A percentile compares a stretch with the other conserved stretches of the same genome.
Conservation (phyloP, 805 yeast species). For the Kodamaea nitidulidarum region DNA sequence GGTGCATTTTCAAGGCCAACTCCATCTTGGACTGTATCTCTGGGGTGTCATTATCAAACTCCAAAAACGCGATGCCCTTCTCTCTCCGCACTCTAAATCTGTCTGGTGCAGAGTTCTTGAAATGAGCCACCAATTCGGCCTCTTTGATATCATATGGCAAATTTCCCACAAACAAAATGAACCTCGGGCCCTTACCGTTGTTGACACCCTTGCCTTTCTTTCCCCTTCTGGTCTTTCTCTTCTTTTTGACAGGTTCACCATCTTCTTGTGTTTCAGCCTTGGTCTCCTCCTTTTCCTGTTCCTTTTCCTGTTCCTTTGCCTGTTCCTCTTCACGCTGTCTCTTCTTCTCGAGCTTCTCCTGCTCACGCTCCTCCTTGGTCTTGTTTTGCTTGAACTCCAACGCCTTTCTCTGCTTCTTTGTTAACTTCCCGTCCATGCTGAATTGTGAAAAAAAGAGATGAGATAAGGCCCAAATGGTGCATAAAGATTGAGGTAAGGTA, state of each 20-base stretch:
- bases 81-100: conserved; percentile 73
- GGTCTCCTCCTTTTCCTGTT: conserved; percentile 11
- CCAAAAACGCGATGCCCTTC: conserved; percentile 90
- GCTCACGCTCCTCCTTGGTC: conserved; percentile 38
- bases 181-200: conserved; percentile 55
- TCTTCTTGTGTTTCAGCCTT: conserved; percentile 10
- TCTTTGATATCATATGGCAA: conserved; percentile 69
- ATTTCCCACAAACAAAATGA: conserved; percentile 85
- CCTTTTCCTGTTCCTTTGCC: conserved; percentile 12
- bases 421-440: conserved; percentile 34
- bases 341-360: conserved; percentile 28
- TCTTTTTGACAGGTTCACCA: conserved; percentile 48
- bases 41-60: conserved; percentile 56
- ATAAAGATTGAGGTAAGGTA: not conserved
- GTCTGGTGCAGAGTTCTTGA: conserved; percentile 70
- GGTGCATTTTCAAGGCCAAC: conserved; percentile 80
- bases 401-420: conserved; percentile 66
- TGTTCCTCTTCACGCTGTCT: conserved; percentile 27
- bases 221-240: conserved; percentile 73
- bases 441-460: conserved; percentile 4
- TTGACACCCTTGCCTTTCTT: conserved; percentile 61
- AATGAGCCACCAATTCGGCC: conserved; percentile 63
- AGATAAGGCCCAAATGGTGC: not conserved
- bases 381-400: conserved; percentile 48
- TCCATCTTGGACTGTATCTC: conserved; percentile 80